Evolutionary conservation across 2,329 filamentous ascomycete genomes (phyloP).

Genomic region (Zasmidium citrigriseum): DNA sequence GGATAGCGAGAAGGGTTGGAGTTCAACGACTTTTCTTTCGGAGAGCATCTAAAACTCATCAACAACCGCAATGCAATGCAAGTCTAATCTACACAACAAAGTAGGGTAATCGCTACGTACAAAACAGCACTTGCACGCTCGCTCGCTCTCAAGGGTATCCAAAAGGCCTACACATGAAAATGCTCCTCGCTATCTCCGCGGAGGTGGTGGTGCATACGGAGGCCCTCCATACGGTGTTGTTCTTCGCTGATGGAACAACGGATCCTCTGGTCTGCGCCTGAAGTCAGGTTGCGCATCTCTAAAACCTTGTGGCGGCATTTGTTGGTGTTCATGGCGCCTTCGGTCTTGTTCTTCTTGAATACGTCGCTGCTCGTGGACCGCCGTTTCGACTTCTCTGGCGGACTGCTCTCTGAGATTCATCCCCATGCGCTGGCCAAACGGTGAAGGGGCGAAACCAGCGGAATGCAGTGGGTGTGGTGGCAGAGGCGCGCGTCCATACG

Average conservation of each 20-base stretch:
- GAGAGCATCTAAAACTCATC: not conserved
- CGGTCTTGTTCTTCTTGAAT: conserved; percentile 21
- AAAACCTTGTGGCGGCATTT: conserved; percentile 10
- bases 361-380: conserved; percentile 17
- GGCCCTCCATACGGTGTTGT: conserved; percentile 9
- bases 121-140: too few relatives aligned
- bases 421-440: not conserved
- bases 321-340: conserved; percentile 18
- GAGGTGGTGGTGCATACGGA: conserved; percentile 4
- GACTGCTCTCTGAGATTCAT: conserved; percentile 25
- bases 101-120: not conserved
- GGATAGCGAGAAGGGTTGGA: too few relatives aligned
- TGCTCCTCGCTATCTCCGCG: not conserved
- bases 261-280: conserved; percentile 6
- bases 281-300: conserved; percentile 14
- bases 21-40: too few relatives aligned
- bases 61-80: not conserved
- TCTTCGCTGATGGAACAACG: conserved; percentile 1
- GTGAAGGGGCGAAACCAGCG: not conserved
- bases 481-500: conserved; percentile 3
- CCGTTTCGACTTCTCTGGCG: conserved; percentile 20
- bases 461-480: conserved; percentile 8
- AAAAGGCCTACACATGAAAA: not conserved
- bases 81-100: not conserved
- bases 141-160: not conserved